These are phyloP conservation scores for Cinnamomum chago DNA, from an alignment of 164 flowering plant genomes.

Conservation along the genomic window DNA sequence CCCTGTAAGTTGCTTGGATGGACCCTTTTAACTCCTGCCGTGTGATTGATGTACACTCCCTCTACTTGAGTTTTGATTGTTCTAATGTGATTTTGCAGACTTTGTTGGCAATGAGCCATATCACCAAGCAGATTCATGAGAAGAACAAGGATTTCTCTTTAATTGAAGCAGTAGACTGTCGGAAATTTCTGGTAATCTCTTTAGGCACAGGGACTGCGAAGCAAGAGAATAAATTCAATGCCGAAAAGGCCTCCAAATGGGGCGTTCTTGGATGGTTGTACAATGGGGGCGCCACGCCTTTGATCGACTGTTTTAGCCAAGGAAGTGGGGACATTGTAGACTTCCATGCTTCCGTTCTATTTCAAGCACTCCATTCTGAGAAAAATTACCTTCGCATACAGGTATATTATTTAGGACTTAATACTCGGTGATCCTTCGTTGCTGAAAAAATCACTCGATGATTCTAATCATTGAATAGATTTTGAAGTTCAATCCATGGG, in stretches of 20 bases:
- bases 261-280: constrained; percentile 42
- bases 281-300: constrained; percentile 31
- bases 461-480: too few relatives aligned
- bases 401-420: constrained; percentile 16
- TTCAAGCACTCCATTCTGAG: constrained; percentile 29
- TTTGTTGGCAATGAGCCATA: constrained; percentile 36
- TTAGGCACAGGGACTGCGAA: constrained; percentile 48
- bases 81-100: constrained; percentile 21
- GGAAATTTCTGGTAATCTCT: constrained; percentile 37
- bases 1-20: constrained; percentile 22
- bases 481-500: too few relatives aligned
- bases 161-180: constrained; percentile 26
- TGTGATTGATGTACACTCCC: too few relatives aligned
- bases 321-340: constrained; percentile 63
- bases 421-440: too few relatives aligned
- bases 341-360: constrained; percentile 39
- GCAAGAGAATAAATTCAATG: constrained; percentile 31
- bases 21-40: not conserved
- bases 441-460: too few relatives aligned
- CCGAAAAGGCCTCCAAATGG: constrained; percentile 39
- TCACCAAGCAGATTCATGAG: constrained; percentile 25
- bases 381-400: constrained; percentile 52
- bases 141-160: constrained; percentile 16
- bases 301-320: constrained; percentile 32
- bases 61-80: too few relatives aligned